phyloP scores from a whole-genome alignment of 495 filamentous ascomycete genomes.

The Penicillium soppii region DNA sequence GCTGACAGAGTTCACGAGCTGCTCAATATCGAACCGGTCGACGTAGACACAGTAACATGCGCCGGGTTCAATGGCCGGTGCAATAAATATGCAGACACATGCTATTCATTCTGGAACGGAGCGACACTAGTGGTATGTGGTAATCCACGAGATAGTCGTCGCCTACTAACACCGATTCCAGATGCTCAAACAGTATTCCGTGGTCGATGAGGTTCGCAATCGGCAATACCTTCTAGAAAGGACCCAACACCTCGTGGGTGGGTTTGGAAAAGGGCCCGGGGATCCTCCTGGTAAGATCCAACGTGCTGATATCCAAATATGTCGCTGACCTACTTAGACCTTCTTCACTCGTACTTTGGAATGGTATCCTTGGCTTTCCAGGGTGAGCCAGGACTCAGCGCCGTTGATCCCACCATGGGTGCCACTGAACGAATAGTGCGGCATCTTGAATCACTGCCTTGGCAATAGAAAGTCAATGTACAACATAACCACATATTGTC shows the following conservation, averaged over 20 bases:
- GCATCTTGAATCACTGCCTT: constrained; percentile 42
- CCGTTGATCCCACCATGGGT: constrained; percentile 69
- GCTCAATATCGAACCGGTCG: constrained; percentile 31
- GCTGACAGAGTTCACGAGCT: constrained; percentile 32
- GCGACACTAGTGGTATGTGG: constrained; percentile 62
- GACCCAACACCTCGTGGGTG: constrained; percentile 88
- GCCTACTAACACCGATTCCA: constrained; percentile 26
- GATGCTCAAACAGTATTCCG: constrained; percentile 62
- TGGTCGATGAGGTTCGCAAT: constrained; percentile 60
- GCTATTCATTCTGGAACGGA: constrained; percentile 89
- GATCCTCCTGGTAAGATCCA: constrained; percentile 62
- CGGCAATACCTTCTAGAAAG: constrained; percentile 79
- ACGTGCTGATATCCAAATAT: not conserved
- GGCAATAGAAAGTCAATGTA: constrained; percentile 39
- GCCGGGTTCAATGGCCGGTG: constrained; percentile 82
- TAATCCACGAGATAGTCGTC: not conserved
- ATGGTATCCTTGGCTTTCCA: constrained; percentile 72
- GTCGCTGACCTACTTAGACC: constrained; percentile 49
- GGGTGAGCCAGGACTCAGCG: constrained; percentile 57
- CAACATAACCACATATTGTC: no score
- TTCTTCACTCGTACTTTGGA: constrained; percentile 88
- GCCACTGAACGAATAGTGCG: constrained; percentile 50
- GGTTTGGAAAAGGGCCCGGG: constrained; percentile 81
- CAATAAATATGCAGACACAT: constrained; percentile 90
- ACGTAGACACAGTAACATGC: constrained; percentile 41